A percentile compares a stretch with the other conserved stretches of the same genome.
These are phyloP conservation scores for Tuber calosporum DNA, from an alignment of 495 filamentous ascomycete genomes.

Conservation along the genomic window DNA sequence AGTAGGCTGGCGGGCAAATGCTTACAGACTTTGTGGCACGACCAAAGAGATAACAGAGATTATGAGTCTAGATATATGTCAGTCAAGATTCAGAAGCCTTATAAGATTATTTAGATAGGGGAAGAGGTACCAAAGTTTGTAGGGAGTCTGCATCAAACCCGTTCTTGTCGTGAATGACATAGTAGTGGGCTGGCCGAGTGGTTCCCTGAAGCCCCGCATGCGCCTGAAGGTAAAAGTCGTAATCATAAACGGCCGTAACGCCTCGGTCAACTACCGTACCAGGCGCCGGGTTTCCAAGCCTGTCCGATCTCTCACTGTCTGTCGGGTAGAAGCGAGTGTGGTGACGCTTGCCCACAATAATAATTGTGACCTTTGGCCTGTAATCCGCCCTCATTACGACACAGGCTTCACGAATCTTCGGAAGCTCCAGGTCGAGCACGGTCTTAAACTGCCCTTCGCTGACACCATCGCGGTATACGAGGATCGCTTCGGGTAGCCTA, in stretches of 20 bases:
- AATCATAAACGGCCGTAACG: constrained; percentile 65
- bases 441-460: constrained; percentile 54
- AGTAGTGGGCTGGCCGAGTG: constrained; percentile 70
- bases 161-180: constrained; percentile 64
- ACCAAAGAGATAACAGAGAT: constrained; percentile 70
- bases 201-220: constrained; percentile 81
- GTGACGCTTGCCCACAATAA: constrained; percentile 80
- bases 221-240: constrained; percentile 85
- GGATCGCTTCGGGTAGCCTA: constrained; percentile 60
- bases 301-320: constrained; percentile 46
- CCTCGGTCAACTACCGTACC: constrained; percentile 85
- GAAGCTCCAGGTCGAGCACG: constrained; percentile 43
- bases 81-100: constrained; percentile 8
- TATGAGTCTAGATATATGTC: constrained; percentile 50
- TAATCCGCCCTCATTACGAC: constrained; percentile 46
- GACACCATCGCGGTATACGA: constrained; percentile 88
- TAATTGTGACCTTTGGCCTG: constrained; percentile 49
- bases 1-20: constrained; percentile 74
- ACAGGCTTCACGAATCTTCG: constrained; percentile 57
- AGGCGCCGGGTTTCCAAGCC: constrained; percentile 57
- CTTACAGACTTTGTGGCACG: constrained; percentile 74
- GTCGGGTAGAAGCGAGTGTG: constrained; percentile 80
- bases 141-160: constrained; percentile 28
- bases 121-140: constrained; percentile 28
- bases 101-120: neutral